Conservation (phyloP, 352 stramenopile species). For the Pythium dissimile region DNA sequence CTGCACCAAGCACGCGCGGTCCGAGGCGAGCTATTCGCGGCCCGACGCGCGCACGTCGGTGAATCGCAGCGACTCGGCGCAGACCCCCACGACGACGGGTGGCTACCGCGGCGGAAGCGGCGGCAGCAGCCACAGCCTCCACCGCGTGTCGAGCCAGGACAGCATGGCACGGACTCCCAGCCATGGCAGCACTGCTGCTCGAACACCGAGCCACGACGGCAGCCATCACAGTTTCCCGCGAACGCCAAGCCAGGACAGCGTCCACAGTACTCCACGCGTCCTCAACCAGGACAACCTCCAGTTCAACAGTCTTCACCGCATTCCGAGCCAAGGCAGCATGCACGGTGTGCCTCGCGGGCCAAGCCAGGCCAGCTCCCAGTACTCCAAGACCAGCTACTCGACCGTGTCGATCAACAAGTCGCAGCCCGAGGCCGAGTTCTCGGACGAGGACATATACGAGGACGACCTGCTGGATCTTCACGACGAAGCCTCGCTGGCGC, state of each 20-base stretch:
- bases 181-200: neutral
- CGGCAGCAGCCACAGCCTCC: slow-evolving; percentile 10
- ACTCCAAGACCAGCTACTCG: slow-evolving; percentile 9
- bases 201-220: neutral
- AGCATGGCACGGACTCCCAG: slow-evolving; percentile 11
- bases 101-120: neutral
- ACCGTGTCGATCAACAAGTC: slow-evolving; percentile 14
- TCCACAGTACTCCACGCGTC: neutral
- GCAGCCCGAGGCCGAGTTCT: slow-evolving; percentile 26
- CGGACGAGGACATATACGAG: slow-evolving; percentile 21
- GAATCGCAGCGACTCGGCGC: slow-evolving; percentile 3
- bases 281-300: slow-evolving; percentile 8
- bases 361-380: slow-evolving; percentile 5
- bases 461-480: slow-evolving; percentile 18
- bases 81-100: neutral
- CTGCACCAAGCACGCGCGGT: slow-evolving; percentile 28
- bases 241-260: slow-evolving; percentile 8
- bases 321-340: slow-evolving; percentile 8
- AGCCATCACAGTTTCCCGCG: slow-evolving; percentile 6
- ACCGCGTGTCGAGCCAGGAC: slow-evolving; percentile 16
- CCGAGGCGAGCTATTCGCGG: slow-evolving; percentile 11
- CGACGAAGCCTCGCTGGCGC: slow-evolving; percentile 11
- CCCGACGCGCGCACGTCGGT: neutral
- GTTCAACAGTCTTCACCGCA: neutral
- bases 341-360: neutral